phyloP scores from a whole-genome alignment of 2,329 filamentous ascomycete species.

The Calonectria honghensis region DNA sequence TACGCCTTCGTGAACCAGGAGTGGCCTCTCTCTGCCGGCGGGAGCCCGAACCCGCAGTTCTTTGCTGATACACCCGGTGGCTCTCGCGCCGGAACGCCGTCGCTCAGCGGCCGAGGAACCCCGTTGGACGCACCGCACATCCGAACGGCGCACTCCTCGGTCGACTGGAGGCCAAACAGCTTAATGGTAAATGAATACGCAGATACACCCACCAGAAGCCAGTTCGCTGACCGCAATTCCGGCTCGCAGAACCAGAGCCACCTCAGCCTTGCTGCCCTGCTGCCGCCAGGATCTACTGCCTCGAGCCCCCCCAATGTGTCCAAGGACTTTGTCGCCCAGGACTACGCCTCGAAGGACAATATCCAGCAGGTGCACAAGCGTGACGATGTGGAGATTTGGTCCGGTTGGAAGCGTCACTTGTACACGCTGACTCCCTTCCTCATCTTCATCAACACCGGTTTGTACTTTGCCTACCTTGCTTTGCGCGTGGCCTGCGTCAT shows the following conservation, averaged over 20 bases:
- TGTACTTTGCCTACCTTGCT: conserved; percentile 70
- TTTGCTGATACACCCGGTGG: conserved; percentile 51
- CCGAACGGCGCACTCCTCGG: conserved; percentile 49
- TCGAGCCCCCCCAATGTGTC: conserved; percentile 51
- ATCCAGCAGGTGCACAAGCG: conserved; percentile 65
- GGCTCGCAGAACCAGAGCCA: conserved; percentile 64
- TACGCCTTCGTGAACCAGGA: conserved; percentile 48
- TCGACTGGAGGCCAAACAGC: conserved; percentile 56
- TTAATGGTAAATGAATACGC: conserved; percentile 52
- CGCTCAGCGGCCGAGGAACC: conserved; percentile 53
- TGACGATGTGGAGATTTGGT: conserved; percentile 66
- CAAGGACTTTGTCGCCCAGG: conserved; percentile 57
- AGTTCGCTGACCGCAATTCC: conserved; percentile 48
- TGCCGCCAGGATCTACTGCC: conserved; percentile 54
- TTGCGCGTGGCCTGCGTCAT: conserved; percentile 72
- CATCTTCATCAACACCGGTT: conserved; percentile 63
- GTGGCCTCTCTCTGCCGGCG: conserved; percentile 53
- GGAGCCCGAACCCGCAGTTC: conserved; percentile 52
- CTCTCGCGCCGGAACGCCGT: conserved; percentile 55
- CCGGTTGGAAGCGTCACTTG: conserved; percentile 65
- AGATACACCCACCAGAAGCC: conserved; percentile 37
- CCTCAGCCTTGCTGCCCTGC: conserved; percentile 63
- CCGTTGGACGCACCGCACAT: conserved; percentile 48
- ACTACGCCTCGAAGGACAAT: conserved; percentile 55
- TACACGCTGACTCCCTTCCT: conserved; percentile 63